phyloP scores from a whole-genome alignment of 768 basidiomycete species.

The Russula lepida region DNA sequence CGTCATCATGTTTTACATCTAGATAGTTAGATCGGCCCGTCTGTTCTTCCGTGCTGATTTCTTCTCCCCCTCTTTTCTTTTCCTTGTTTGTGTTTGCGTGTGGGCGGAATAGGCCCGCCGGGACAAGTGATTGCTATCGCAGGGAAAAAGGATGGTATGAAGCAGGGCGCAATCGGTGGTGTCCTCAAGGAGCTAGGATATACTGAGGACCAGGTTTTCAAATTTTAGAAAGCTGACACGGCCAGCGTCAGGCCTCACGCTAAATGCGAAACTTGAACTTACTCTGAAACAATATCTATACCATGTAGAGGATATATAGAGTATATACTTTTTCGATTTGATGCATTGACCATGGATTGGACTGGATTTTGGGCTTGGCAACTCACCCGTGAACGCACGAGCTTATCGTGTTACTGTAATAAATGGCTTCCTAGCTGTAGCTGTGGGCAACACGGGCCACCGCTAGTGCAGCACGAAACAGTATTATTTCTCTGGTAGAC shows the following conservation, averaged over 20 bases:
- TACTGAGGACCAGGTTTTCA: constrained; percentile 66
- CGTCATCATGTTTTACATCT: no score
- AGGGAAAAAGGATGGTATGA: constrained; percentile 81
- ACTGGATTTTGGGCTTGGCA: background rate
- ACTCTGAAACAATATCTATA: background rate
- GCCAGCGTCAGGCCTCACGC: no score
- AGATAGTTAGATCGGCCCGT: no score
- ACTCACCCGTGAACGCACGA: no score
- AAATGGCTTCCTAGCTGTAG: no score
- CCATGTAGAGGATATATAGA: background rate
- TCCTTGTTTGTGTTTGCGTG: background rate
- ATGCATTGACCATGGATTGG: background rate
- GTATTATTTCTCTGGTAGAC: no score
- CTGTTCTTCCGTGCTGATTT: background rate
- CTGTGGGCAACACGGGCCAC: no score
- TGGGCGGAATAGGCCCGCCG: constrained; percentile 53
- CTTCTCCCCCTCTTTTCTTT: background rate
- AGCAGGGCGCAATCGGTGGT: constrained; percentile 78
- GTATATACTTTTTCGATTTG: background rate
- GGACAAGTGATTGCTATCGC: constrained; percentile 81
- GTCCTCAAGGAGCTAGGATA: constrained; percentile 85
- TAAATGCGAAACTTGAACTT: background rate
- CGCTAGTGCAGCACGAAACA: no score
- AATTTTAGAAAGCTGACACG: constrained; percentile 9
- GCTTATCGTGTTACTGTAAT: no score